phyloP scores from a whole-genome alignment of 2,329 filamentous ascomycete species.

The Biscogniauxia marginata region DNA sequence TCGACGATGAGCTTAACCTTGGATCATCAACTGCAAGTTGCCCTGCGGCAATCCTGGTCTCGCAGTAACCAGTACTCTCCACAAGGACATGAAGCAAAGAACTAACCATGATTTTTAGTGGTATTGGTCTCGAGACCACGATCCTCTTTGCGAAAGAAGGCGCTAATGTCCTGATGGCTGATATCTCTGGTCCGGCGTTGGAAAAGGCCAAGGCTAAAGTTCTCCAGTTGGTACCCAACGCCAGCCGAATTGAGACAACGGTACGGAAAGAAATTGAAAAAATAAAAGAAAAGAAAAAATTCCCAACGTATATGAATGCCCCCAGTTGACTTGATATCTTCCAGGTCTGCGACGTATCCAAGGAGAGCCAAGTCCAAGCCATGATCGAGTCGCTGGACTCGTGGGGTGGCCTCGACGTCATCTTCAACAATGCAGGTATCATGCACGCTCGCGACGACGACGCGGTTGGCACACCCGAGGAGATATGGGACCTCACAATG shows the following conservation, averaged over 20 bases:
- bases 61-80: no score
- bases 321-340: constrained; percentile 23
- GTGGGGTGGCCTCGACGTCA: constrained; percentile 86
- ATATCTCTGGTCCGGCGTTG: constrained; percentile 77
- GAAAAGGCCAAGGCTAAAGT: constrained; percentile 75
- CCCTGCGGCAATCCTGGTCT: no score
- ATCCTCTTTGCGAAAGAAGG: constrained; percentile 90
- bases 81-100: not conserved
- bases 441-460: constrained; percentile 85
- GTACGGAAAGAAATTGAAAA: no score
- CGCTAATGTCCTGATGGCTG: constrained; percentile 79
- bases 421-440: constrained; percentile 98
- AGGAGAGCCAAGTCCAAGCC: constrained; percentile 74
- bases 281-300: no score
- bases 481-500: constrained; percentile 92
- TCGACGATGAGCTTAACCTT: no score
- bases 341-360: constrained; percentile 74
- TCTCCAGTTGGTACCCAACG: constrained; percentile 65
- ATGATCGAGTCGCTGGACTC: constrained; percentile 73
- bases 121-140: constrained; percentile 88
- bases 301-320: not conserved
- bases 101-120: constrained; percentile 49
- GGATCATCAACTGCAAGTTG: no score
- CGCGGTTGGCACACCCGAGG: constrained; percentile 80
- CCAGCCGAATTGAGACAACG: constrained; percentile 58